Evolutionary conservation across 1,284 basidiomycete species (phyloP).

Genomic region (Cystobasidium pallidum): DNA sequence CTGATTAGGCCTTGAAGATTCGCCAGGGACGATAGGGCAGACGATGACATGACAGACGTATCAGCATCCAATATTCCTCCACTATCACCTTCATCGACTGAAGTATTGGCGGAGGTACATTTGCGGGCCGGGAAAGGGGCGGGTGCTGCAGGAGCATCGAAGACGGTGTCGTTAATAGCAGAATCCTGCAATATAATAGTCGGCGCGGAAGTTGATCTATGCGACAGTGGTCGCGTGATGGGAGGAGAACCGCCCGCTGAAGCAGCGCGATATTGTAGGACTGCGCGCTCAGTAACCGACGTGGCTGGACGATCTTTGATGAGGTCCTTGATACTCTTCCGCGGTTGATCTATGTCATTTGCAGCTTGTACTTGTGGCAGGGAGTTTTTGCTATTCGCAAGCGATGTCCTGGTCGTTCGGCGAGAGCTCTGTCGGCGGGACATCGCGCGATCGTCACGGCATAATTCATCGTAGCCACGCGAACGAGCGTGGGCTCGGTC

Average conservation of each 20-base stretch:
- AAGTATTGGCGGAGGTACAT: background rate
- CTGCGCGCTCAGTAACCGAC: background rate
- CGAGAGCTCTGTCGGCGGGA: slow-evolving; percentile 19
- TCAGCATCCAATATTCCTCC: slow-evolving; percentile 20
- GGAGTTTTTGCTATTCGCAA: background rate
- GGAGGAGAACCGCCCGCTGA: slow-evolving; percentile 20
- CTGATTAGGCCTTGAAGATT: slow-evolving; percentile 34
- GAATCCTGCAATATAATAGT: background rate
- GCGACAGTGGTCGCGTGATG: slow-evolving; percentile 5
- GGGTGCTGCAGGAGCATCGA: slow-evolving; percentile 2
- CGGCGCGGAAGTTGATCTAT: background rate
- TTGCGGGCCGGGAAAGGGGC: background rate
- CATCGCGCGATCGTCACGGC: background rate
- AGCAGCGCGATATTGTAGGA: slow-evolving; percentile 1
- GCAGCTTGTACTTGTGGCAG: background rate
- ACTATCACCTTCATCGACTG: slow-evolving; percentile 14
- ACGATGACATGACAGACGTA: slow-evolving; percentile 38
- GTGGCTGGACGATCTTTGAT: background rate
- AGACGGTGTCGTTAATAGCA: background rate
- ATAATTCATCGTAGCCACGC: background rate
- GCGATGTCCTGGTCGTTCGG: background rate
- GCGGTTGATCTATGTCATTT: background rate
- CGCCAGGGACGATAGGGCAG: slow-evolving; percentile 19
- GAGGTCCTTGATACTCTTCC: background rate
- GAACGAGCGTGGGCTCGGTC: background rate